Conservation (phyloP, 139 green algal genomes). For the Chlamydomonas incerta region DNA sequence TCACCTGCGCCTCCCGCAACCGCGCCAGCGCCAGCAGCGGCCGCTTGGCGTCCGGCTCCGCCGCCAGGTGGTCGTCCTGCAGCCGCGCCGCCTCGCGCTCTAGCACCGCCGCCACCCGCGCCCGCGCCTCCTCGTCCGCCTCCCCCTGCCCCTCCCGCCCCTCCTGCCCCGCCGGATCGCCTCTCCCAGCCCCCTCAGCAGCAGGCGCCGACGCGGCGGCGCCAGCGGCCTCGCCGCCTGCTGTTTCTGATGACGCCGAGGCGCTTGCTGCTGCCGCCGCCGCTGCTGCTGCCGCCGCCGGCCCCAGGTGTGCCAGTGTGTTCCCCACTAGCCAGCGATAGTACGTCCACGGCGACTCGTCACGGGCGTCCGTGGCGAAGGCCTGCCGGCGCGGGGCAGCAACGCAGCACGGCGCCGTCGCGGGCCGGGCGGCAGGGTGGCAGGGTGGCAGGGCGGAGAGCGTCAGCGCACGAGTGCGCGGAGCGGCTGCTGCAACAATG, state of each 20-base stretch:
- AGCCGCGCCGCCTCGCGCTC: slow-evolving; percentile 60
- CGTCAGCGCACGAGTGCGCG: no score
- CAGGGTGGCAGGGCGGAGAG: no score
- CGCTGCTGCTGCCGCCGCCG: not conserved
- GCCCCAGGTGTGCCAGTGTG: slow-evolving; percentile 60
- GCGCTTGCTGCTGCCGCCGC: not conserved
- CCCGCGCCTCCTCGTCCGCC: not conserved
- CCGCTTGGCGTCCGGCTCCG: slow-evolving; percentile 82
- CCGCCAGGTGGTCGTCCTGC: slow-evolving; percentile 60
- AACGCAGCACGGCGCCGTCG: no score
- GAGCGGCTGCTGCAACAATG: no score
- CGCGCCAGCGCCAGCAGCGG: slow-evolving; percentile 82
- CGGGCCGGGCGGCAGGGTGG: no score
- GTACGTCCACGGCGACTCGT: slow-evolving; percentile 97
- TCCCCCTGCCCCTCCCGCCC: slow-evolving; percentile 9
- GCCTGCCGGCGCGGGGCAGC: slow-evolving; percentile 72
- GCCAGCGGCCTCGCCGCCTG: no score
- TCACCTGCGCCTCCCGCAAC: slow-evolving; percentile 74
- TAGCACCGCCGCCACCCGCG: slow-evolving; percentile 57
- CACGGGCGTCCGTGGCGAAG: slow-evolving; percentile 93
- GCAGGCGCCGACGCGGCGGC: not conserved
- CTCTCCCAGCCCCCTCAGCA: not conserved
- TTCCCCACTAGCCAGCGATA: slow-evolving; percentile 91
- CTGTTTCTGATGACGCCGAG: not conserved
- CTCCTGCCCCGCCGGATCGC: not conserved